Conservation (phyloP, 2,329 filamentous ascomycete species). For the Aspergillus pseudoglaucus region DNA sequence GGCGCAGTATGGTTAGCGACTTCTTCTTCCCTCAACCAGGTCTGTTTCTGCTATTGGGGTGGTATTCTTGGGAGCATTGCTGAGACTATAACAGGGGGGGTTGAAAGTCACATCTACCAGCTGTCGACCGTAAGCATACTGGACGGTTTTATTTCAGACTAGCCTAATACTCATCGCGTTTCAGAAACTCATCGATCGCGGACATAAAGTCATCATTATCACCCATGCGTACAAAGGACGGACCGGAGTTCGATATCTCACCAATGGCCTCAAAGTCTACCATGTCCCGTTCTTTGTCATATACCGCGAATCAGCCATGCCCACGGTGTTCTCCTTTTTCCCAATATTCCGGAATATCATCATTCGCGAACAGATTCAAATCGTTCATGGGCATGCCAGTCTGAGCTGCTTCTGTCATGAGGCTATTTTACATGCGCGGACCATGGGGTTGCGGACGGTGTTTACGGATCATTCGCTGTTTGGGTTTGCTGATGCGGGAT, state of each 20-base stretch:
- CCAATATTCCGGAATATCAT: conserved; percentile 96
- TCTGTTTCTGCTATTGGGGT: conserved; percentile 18
- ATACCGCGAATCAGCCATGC: conserved; percentile 87
- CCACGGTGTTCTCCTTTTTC: conserved; percentile 97
- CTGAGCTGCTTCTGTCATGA: conserved; percentile 91
- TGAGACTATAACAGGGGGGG: conserved; percentile 53
- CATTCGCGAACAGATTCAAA: conserved; percentile 88
- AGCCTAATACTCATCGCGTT: conserved; percentile 5
- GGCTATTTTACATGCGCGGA: conserved; percentile 86
- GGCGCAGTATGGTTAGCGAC: conserved; percentile 81
- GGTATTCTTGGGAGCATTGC: not conserved
- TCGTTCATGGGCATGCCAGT: conserved; percentile 95
- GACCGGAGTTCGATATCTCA: conserved; percentile 88
- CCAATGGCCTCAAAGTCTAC: conserved; percentile 97
- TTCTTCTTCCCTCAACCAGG: conserved; percentile 97
- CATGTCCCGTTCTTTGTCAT: conserved; percentile 95
- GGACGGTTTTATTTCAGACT: not conserved
- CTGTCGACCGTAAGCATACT: conserved; percentile 60
- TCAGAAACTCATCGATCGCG: conserved; percentile 88
- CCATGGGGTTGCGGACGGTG: conserved; percentile 91
- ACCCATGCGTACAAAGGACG: conserved; percentile 91
- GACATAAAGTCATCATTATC: conserved; percentile 96
- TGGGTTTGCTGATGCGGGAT: conserved; percentile 91
- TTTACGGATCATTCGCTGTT: conserved; percentile 98
- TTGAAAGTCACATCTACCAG: conserved; percentile 98